A percentile compares a stretch with the other conserved stretches of the same genome.
Evolutionary conservation across 495 filamentous ascomycete genomes (phyloP).

Genomic region (Opeltia flavorubescens): DNA sequence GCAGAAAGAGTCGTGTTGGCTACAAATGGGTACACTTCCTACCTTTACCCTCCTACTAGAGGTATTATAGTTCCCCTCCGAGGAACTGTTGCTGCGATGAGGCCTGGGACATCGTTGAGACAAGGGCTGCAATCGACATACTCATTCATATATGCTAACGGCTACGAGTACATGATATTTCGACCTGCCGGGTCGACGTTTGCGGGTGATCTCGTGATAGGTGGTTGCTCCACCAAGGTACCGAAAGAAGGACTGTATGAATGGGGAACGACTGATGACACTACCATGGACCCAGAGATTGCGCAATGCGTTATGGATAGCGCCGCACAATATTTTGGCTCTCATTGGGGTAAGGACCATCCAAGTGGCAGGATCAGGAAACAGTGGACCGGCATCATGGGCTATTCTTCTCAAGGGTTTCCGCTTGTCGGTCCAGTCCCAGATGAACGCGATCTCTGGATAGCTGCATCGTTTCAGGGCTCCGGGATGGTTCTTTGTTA

Average conservation of each 20-base stretch:
- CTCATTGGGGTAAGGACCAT: slow-evolving; percentile 44
- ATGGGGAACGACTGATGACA: slow-evolving; percentile 45
- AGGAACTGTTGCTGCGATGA: slow-evolving; percentile 52
- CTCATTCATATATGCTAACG: slow-evolving; percentile 43
- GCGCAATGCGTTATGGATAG: slow-evolving; percentile 35
- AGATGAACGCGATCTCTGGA: slow-evolving; percentile 24
- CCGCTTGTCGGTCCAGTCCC: slow-evolving; percentile 37
- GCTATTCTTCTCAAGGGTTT: slow-evolving; percentile 28
- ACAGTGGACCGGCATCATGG: slow-evolving; percentile 39
- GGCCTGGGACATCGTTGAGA: slow-evolving; percentile 34
- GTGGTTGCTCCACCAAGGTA: slow-evolving; percentile 45
- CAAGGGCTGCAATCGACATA: slow-evolving; percentile 38
- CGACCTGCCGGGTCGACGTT: slow-evolving; percentile 30
- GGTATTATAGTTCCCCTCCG: slow-evolving; percentile 51
- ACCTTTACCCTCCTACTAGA: slow-evolving; percentile 39
- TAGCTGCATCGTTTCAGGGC: slow-evolving; percentile 40
- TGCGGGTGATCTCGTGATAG: slow-evolving; percentile 52
- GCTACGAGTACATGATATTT: slow-evolving; percentile 56
- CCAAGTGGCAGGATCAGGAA: slow-evolving; percentile 39
- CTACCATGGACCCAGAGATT: slow-evolving; percentile 36
- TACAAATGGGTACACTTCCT: slow-evolving; percentile 59
- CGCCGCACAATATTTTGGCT: slow-evolving; percentile 37
- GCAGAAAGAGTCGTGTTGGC: slow-evolving; percentile 47
- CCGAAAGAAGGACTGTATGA: slow-evolving; percentile 30
- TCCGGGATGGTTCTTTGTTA: slow-evolving; percentile 40